Conservation (phyloP, 2,329 filamentous ascomycete species). For the Aspergillus brunneoviolaceus region DNA sequence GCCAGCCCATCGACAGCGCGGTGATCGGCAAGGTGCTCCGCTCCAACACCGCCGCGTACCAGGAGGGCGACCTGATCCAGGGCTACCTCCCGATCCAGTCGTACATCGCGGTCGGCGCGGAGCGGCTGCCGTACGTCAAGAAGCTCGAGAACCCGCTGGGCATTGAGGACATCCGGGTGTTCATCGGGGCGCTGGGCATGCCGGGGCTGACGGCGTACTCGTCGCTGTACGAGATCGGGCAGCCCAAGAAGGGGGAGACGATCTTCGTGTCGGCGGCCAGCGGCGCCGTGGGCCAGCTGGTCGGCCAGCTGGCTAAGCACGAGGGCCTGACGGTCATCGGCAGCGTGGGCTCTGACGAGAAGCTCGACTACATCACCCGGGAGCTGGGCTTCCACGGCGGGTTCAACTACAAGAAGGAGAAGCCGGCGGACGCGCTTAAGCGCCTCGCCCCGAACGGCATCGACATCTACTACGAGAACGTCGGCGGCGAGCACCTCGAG, state of each 20-base stretch:
- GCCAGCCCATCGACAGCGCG: slow-evolving; percentile 63
- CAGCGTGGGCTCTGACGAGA: slow-evolving; percentile 75
- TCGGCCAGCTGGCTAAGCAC: slow-evolving; percentile 79
- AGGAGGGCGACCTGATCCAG: slow-evolving; percentile 65
- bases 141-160: slow-evolving; percentile 65
- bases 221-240: slow-evolving; percentile 71
- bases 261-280: slow-evolving; percentile 80
- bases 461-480: slow-evolving; percentile 82
- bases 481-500: slow-evolving; percentile 72
- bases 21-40: slow-evolving; percentile 69
- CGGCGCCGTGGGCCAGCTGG: slow-evolving; percentile 78
- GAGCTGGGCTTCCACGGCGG: slow-evolving; percentile 70
- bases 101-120: slow-evolving; percentile 60
- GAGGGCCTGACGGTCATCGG: slow-evolving; percentile 78
- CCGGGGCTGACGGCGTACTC: slow-evolving; percentile 74
- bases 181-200: slow-evolving; percentile 76
- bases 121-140: slow-evolving; percentile 44
- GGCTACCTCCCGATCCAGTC: slow-evolving; percentile 63
- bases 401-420: slow-evolving; percentile 88
- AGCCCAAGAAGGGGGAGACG: slow-evolving; percentile 74
- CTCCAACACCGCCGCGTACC: slow-evolving; percentile 63
- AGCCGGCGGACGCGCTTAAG: slow-evolving; percentile 63
- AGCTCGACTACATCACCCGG: slow-evolving; percentile 71
- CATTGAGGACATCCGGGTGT: slow-evolving; percentile 55
- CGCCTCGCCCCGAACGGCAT: slow-evolving; percentile 74